Base-by-base conservation (phyloP, 1,139 yeast genomes). In the Pichia sp. region DNA sequence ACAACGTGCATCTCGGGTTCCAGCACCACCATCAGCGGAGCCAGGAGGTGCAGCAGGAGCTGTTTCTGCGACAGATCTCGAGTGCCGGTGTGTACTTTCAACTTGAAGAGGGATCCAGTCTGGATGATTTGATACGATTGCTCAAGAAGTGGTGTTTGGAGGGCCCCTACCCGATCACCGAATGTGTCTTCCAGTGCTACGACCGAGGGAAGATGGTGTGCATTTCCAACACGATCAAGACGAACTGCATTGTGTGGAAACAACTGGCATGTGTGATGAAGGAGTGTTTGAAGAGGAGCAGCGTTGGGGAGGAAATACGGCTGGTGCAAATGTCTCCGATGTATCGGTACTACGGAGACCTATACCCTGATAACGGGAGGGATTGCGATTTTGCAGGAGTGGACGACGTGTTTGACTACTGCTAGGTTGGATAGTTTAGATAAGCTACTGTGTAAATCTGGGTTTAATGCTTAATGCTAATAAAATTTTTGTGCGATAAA, bases 351-450 rank as follows among this genome's bases (percentile, higher is more conserved):
- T 52, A 52, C 31, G 55, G 55, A 2, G 53, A 46, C 27, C 24
- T 52, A 14, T 52, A 48, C 21, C 55, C 55, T 4, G 45, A 48
- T 21, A 50, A 50, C 39, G 55, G 55, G 7, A 22, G 53, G 12
- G 55, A 48, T 20, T 24, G 21, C 4, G 31, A 37, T 40, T n/a
- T 20, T 22, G n/a, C 15, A 18, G 18, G 17, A 9, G 22, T 17
- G 18, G 18, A 30, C 14, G 42, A 18, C 8, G 34, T 17, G 18
- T 22, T 30, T 18, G 30, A 22, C 32, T n/a, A 12, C 21, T n/a
- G 39, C 10, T 32, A 21, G 19, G 20, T n/a, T n/a, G n/a, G n/a
- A n/a, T n/a, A n/a, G n/a, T n/a, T n/a, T n/a, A n/a, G n/a, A n/a
- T n/a, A n/a, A n/a, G n/a, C n/a, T n/a, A n/a, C n/a, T n/a, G n/a